phyloP scores from a whole-genome alignment of 1,139 yeast species.

The Pichia inconspicua region DNA sequence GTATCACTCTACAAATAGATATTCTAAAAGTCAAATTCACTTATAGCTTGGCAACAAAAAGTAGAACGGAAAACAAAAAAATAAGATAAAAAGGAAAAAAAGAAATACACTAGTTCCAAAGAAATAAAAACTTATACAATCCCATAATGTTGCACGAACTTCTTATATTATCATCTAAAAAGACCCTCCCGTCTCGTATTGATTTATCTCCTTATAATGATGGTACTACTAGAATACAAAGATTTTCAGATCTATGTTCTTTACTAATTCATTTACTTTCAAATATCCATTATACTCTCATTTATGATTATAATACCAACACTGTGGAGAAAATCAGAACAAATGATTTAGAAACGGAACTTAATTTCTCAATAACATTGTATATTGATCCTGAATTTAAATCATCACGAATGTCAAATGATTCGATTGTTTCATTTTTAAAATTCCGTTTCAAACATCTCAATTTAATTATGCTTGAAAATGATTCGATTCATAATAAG shows the following conservation, averaged over 20 bases:
- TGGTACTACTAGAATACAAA: background rate
- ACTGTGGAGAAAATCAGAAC: conserved; percentile 6
- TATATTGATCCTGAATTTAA: conserved; percentile 15
- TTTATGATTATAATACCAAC: background rate
- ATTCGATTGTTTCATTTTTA: conserved; percentile 11
- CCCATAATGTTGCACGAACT: conserved; percentile 4
- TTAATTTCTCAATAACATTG: conserved; percentile 20
- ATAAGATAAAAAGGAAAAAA: background rate
- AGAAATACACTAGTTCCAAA: background rate
- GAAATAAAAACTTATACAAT: too few relatives aligned
- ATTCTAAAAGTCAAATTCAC: too few relatives aligned
- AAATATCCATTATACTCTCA: conserved; percentile 1
- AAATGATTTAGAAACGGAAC: conserved; percentile 17
- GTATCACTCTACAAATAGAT: too few relatives aligned
- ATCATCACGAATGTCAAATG: background rate
- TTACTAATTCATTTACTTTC: conserved; percentile 1
- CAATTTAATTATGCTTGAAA: conserved; percentile 16
- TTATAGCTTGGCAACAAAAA: too few relatives aligned
- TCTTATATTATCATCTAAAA: conserved; percentile 1
- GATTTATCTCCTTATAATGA: background rate
- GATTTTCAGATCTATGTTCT: background rate
- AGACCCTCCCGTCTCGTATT: background rate
- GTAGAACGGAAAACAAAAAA: too few relatives aligned
- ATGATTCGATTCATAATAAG: conserved; percentile 5
- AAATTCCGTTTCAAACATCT: conserved; percentile 23